Conservation (phyloP, 768 basidiomycete species). For the Lactarius quietus region DNA sequence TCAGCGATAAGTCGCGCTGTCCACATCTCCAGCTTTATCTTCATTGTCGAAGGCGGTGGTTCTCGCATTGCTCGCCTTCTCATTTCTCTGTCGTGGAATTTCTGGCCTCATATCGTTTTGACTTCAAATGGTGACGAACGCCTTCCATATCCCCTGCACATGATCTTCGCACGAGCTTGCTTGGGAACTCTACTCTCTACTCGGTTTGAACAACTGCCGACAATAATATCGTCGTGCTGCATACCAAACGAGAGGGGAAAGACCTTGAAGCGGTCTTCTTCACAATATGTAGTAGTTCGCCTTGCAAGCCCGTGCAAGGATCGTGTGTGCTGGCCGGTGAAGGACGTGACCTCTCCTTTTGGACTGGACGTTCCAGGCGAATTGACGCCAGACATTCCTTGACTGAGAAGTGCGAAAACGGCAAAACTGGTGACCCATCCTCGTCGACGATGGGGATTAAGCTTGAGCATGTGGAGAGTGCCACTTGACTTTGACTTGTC, state of each 20-base stretch:
- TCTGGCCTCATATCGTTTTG: background rate
- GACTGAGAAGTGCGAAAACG: background rate
- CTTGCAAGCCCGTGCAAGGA: background rate
- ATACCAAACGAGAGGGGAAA: too few species aligned
- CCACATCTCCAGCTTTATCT: background rate
- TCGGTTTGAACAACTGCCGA: background rate
- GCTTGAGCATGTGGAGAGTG: background rate
- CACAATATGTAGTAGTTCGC: too few species aligned
- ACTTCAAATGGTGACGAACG: background rate
- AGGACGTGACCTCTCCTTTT: background rate
- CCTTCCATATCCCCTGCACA: background rate
- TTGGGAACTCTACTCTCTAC: background rate
- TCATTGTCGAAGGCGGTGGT: background rate
- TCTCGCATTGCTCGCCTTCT: background rate
- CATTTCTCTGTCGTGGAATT: background rate
- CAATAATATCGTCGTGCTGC: background rate
- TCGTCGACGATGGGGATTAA: background rate
- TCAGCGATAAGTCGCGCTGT: background rate
- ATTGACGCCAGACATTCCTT: background rate
- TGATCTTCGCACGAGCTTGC: background rate
- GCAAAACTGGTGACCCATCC: background rate
- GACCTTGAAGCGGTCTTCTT: too few species aligned
- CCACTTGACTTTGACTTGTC: background rate
- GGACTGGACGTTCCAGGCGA: background rate
- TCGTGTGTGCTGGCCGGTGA: background rate